phyloP scores from a whole-genome alignment of 805 yeast genomes.

The Cyberlindnera americana region DNA sequence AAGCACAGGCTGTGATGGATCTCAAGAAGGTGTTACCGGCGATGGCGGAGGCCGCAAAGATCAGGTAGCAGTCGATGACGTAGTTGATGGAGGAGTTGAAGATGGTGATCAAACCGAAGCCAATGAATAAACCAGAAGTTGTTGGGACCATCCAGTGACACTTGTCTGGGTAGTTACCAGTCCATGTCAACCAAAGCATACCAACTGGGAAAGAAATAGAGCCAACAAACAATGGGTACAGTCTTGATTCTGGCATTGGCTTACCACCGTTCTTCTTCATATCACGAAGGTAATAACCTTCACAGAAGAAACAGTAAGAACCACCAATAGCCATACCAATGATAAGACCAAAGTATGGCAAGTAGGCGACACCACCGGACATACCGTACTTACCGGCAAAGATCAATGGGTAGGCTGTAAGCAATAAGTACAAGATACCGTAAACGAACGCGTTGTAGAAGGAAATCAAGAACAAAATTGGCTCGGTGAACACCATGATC shows the following conservation, averaged over 20 bases:
- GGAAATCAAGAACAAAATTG: conserved; percentile 64
- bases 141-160: conserved; percentile 86
- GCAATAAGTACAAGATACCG: conserved; percentile 70
- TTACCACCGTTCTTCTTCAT: conserved; percentile 52
- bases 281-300: conserved; percentile 46
- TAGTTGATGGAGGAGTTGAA: conserved; percentile 71
- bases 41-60: conserved; percentile 74
- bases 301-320: conserved; percentile 45
- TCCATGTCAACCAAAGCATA: conserved; percentile 83
- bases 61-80: conserved; percentile 64
- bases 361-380: conserved; percentile 60
- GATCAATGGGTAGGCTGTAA: conserved; percentile 74
- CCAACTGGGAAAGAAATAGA: conserved; percentile 72
- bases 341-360: conserved; percentile 77
- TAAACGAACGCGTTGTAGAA: conserved; percentile 75
- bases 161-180: conserved; percentile 66
- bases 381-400: conserved; percentile 61
- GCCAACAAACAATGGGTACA: conserved; percentile 73
- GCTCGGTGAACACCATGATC: conserved; percentile 63
- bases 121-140: conserved; percentile 58
- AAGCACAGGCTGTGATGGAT: conserved; percentile 63
- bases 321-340: conserved; percentile 67
- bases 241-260: conserved; percentile 75
- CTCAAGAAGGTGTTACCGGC: conserved; percentile 73
- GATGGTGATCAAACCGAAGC: conserved; percentile 64